Evolutionary conservation across 192 early-diverging fungal species (phyloP).

Genomic region (Podila clonocystis): DNA sequence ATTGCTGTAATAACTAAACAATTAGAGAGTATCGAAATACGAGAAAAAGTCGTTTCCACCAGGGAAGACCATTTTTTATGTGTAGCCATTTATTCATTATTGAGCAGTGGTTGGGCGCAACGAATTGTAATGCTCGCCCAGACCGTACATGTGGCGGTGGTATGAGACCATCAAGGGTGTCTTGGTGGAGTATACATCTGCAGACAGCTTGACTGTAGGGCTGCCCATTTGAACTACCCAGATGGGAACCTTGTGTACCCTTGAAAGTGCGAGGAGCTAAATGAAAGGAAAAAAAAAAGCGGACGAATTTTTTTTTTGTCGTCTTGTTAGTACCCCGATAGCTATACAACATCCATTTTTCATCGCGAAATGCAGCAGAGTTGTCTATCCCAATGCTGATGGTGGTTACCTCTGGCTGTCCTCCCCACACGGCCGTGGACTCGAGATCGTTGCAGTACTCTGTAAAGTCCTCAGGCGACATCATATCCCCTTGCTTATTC

Average conservation of each 20-base stretch:
- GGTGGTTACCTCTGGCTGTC: slow-evolving; percentile 83
- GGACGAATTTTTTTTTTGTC: neutral
- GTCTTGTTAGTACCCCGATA: neutral
- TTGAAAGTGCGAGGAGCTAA: slow-evolving; percentile 84
- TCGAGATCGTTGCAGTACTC: slow-evolving; percentile 84
- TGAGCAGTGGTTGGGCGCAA: slow-evolving; percentile 9
- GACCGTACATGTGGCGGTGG: slow-evolving; percentile 90
- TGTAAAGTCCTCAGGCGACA: slow-evolving; percentile 70
- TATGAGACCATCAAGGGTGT: slow-evolving; percentile 80
- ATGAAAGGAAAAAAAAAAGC: neutral
- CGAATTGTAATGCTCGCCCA: slow-evolving; percentile 98
- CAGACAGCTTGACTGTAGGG: slow-evolving; percentile 82
- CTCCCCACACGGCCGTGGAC: slow-evolving; percentile 91
- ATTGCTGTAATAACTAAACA: slow-evolving; percentile 37
- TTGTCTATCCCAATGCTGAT: too few species aligned
- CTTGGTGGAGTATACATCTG: slow-evolving; percentile 68
- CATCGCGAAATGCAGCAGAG: too few species aligned
- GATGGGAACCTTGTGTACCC: slow-evolving; percentile 77
- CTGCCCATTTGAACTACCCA: slow-evolving; percentile 88
- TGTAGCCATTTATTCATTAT: too few species aligned
- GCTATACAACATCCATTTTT: neutral
- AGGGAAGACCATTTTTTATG: too few species aligned
- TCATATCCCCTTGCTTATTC: slow-evolving; percentile 82
- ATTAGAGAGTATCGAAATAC: neutral
- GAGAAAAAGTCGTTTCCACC: neutral